Evolutionary conservation across 2,329 filamentous ascomycete species (phyloP), one percentile per base, ranked within the genome.

Genomic region (Magnaporthiopsis incrustans): DNA sequence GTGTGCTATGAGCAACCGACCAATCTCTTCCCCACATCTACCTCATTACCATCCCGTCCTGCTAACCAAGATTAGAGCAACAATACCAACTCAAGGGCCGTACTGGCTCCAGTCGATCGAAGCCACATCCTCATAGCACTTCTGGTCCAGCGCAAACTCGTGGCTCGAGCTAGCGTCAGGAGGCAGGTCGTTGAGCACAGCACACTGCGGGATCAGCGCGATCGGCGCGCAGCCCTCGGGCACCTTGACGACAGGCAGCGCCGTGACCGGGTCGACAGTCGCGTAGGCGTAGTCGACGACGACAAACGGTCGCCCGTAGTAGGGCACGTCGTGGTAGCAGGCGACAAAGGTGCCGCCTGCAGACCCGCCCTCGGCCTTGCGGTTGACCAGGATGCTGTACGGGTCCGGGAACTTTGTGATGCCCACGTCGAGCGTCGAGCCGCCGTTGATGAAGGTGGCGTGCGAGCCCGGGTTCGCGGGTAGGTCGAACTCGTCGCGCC

Each of bases 121-220:
- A 33, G 63, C 68, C 11, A 79, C 77, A 65, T 79, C 72, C 4
- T 70, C 67, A 67, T 79, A 80, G 68, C 81, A 82, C 57, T 70
- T 69, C 1, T 75, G 74, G 4, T 68, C 66, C 15, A 73, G 70
- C 0, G 74, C 77, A 67, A 74, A 77, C 33, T 77, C 69, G 66
- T 82, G 78, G 63, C 72, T 79, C 2, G 74, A 69, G 25, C 70
- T 66, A 18, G 75, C 75, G 1, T 73, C 75, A 56, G 70, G 69
- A 0, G 77, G 75, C 27, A 79, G 66, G 18, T 71, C 62, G 70
- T 75, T 68, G 56, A 82, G 68, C 64, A 67, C 60, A 0, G 75
- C 73, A 61, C 81, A 83, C 69, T 80, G 72, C 11, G 80, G 77
- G 22, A 82, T 67, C 60, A 83, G 69, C 11, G 69, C 72, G 56